Percentiles rank a stretch among this genome's conserved stretches.
These are phyloP conservation scores for Chalara sp. DNA, from an alignment of 2,329 filamentous ascomycete species.

Conservation along the genomic window DNA sequence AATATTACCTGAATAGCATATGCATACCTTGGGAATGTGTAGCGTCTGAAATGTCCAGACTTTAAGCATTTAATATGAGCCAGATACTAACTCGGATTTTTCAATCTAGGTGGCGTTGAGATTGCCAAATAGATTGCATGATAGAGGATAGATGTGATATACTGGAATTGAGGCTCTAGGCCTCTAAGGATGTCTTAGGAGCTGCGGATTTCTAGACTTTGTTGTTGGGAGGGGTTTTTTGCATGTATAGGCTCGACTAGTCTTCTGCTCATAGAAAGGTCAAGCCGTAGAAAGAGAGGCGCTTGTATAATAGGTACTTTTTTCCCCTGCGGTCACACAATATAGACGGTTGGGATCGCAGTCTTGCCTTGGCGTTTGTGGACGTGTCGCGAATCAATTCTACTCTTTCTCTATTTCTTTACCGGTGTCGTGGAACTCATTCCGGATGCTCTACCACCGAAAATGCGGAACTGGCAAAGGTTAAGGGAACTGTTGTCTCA, in stretches of 20 bases:
- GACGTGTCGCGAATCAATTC: not conserved
- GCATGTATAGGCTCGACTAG: not conserved
- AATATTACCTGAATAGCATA: too few relatives aligned
- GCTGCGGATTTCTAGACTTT: constrained; percentile 4
- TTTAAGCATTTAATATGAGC: not conserved
- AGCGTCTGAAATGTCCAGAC: too few relatives aligned
- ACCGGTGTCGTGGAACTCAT: too few relatives aligned
- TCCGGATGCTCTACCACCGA: too few relatives aligned
- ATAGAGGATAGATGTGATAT: not conserved
- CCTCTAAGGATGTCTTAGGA: not conserved
- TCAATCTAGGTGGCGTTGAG: constrained; percentile 58
- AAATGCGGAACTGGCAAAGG: too few relatives aligned
- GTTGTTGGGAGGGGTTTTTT: not conserved
- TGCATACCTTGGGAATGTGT: too few relatives aligned
- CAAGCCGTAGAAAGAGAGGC: constrained; percentile 1
- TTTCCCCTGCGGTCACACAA: constrained; percentile 1
- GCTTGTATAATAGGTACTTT: constrained; percentile 20
- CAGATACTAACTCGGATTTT: constrained; percentile 26
- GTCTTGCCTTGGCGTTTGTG: too few relatives aligned
- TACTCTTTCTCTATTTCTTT: too few relatives aligned
- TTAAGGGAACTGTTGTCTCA: too few relatives aligned
- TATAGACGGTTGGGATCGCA: not conserved
- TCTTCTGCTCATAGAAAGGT: constrained; percentile 3
- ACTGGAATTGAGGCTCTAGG: constrained; percentile 4
- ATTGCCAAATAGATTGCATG: constrained; percentile 39